Base-by-base conservation (phyloP, 1,139 yeast genomes). In the Diutina siamensis region DNA sequence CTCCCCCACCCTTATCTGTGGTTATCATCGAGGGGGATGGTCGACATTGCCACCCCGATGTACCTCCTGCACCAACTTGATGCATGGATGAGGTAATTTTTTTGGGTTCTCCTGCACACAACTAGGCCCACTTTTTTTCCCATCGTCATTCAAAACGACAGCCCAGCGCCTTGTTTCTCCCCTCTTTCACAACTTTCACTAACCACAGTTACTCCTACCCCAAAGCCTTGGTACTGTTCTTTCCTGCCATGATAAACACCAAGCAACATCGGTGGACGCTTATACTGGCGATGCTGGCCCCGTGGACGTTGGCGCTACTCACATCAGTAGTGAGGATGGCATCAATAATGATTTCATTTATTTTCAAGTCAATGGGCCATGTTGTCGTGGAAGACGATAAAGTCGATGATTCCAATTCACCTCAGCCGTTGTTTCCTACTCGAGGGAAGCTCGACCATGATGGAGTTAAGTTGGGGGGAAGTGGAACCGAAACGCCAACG, bases 401-500 rank as follows among this genome's bases (percentile, higher is more conserved):
- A 7, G 10, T 10, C 10, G 28, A 25, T 25, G 28, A 25, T 10
- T 20, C 19, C 36, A 10, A 15, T 18, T 18, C 19, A 15, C 5
- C 19, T 15, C 20, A 15, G 21, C 8, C 42, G 32, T 17, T 38
- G 3, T 38, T 38, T 20, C 42, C 42, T 5, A n/a, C 18, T 4
- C 4, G 7, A 13, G 42, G 42, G 8, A 38, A 38, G 28, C 12
- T 38, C n/a, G 42, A 38, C 32, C 40, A 36, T 25, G 18, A 35
- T 13, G 22, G 12, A 4, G n/a, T 19, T 18, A 13, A 8, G n/a
- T 7, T 13, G n/a, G 42, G 22, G 3, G 18, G 15, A 9, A 25
- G 9, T 7, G 7, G 9, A 10, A 7, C 28, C 10, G 9, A 7
- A 27, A 36, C 20, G 27, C 40, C 40, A 13, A 38, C 42, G 2